Evolutionary conservation across 805 yeast genomes (phyloP).

Genomic region (Zygosaccharomyces rouxii): DNA sequence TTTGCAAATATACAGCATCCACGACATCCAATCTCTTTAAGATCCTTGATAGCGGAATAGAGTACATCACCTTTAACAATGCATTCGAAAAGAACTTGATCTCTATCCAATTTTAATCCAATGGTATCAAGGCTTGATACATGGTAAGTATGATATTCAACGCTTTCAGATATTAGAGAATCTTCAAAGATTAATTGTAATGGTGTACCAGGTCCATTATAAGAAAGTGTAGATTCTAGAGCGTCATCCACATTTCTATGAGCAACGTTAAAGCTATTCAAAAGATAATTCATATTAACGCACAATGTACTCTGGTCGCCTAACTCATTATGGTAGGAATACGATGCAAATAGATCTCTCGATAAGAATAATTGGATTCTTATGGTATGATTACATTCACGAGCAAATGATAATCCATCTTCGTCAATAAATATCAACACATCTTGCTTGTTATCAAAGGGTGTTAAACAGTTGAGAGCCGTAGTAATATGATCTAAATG

Average conservation of each 20-base stretch:
- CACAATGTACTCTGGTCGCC: constrained; percentile 35
- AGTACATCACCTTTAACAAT: constrained; percentile 50
- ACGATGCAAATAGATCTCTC: constrained; percentile 31
- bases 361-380: constrained; percentile 35
- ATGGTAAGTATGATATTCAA: constrained; percentile 50
- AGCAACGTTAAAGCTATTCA: constrained; percentile 48
- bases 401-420: constrained; percentile 50
- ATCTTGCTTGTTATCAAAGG: constrained; percentile 39
- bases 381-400: constrained; percentile 43
- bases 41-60: constrained; percentile 50
- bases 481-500: constrained; percentile 44
- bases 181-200: constrained; percentile 56
- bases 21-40: constrained; percentile 51
- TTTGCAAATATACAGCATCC: constrained; percentile 47
- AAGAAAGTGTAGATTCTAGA: constrained; percentile 48
- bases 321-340: constrained; percentile 20
- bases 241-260: constrained; percentile 33
- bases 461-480: constrained; percentile 41
- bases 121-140: constrained; percentile 34
- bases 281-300: constrained; percentile 43
- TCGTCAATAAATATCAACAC: constrained; percentile 41
- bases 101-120: constrained; percentile 43
- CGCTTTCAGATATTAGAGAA: constrained; percentile 47
- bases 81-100: constrained; percentile 45
- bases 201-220: constrained; percentile 48